Evolutionary conservation across 495 filamentous ascomycete species (phyloP).

Genomic region (Aspergillus diversus): DNA sequence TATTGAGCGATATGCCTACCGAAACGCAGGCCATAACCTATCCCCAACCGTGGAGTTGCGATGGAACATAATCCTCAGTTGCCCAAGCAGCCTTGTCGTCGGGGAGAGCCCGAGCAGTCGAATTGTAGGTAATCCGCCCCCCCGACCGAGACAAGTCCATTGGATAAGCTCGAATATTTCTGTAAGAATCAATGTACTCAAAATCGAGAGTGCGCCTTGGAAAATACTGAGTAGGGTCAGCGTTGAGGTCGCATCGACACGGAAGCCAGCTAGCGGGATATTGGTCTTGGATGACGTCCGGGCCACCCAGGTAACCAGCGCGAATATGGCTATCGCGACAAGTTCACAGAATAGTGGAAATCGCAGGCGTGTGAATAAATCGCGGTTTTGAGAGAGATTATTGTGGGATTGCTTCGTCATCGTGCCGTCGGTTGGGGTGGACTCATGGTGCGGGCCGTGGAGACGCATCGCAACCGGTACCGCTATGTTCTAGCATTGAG

Average conservation of each 20-base stretch:
- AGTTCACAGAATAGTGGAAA: background rate
- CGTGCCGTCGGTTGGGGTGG: no score
- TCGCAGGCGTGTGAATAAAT: background rate
- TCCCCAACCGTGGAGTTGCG: background rate
- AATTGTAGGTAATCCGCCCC: background rate
- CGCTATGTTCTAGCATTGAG: no score
- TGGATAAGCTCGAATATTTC: background rate
- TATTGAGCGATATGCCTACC: background rate
- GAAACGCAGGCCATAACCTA: background rate
- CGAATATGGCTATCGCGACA: background rate
- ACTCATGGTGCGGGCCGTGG: no score
- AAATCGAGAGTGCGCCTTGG: background rate
- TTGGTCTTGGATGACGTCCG: background rate
- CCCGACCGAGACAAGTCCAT: background rate
- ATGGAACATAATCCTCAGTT: background rate
- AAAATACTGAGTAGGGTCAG: background rate
- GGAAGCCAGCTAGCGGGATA: background rate
- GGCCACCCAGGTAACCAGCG: background rate
- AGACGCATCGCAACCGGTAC: no score
- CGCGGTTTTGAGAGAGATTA: background rate
- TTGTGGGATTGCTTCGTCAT: no score
- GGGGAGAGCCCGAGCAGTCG: background rate
- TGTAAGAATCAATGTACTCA: background rate
- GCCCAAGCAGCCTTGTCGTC: background rate
- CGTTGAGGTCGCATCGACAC: background rate